Percentiles rank a stretch among this genome's conserved stretches.
Conservation (phyloP, 495 filamentous ascomycete genomes). For the Xylaria acuta region DNA sequence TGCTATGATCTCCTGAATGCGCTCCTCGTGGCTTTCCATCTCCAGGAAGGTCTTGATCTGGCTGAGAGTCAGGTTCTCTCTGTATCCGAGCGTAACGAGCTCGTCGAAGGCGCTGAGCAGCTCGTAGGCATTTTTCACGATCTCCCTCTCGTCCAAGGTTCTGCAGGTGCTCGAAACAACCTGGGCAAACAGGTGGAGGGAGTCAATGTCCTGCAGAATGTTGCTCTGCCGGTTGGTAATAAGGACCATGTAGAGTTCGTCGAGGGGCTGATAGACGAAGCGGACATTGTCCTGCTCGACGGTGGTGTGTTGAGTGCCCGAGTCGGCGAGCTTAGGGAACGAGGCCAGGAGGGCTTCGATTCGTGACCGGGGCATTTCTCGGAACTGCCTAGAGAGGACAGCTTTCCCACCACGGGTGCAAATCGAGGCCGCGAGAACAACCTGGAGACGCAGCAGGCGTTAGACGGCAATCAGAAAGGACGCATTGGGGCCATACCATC, state of each 20-base stretch:
- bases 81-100: constrained; percentile 89
- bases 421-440: constrained; percentile 98
- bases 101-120: constrained; percentile 96
- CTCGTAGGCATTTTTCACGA: constrained; percentile 92
- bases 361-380: constrained; percentile 92
- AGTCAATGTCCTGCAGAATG: constrained; percentile 98
- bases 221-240: constrained; percentile 99
- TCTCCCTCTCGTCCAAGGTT: constrained; percentile 93
- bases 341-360: constrained; percentile 95
- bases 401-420: constrained; percentile 98
- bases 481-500: constrained; percentile 32
- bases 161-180: constrained; percentile 96
- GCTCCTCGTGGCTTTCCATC: constrained; percentile 98
- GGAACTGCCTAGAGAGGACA: constrained; percentile 94
- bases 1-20: constrained; percentile 97
- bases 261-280: constrained; percentile 97
- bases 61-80: constrained; percentile 90
- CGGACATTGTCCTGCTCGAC: constrained; percentile 99
- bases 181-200: constrained; percentile 95
- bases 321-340: constrained; percentile 95
- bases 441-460: constrained; percentile 58
- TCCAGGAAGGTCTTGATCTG: constrained; percentile 99
- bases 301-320: constrained; percentile 93
- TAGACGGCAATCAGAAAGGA: constrained; percentile 24
- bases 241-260: constrained; percentile 98